A percentile compares a stretch with the other conserved stretches of the same genome.
Evolutionary conservation across 768 basidiomycete species (phyloP).

Genomic region (Cyathus striatus): DNA sequence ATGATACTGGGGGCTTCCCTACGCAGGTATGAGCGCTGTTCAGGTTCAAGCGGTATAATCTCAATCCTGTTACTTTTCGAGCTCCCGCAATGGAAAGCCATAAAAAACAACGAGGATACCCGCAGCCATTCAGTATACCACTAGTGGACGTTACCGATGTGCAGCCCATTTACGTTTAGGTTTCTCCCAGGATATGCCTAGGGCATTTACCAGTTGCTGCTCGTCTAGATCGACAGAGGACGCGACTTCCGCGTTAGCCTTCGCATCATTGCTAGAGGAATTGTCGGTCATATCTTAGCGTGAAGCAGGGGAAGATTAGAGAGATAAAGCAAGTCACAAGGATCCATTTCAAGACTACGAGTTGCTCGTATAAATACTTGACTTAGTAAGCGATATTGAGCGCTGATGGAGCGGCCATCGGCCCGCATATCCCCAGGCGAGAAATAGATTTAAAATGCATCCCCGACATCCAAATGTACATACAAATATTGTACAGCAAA

Average conservation of each 20-base stretch:
- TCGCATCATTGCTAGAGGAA: conserved; percentile 9
- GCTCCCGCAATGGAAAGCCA: conserved; percentile 7
- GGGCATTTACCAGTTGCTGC: conserved; percentile 38
- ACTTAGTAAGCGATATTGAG: not conserved
- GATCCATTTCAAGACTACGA: too few species aligned
- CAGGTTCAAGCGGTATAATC: conserved; percentile 98
- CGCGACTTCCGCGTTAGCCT: conserved; percentile 18
- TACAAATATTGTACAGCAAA: too few species aligned
- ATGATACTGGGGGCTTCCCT: conserved; percentile 87
- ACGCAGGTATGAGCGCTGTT: conserved; percentile 97
- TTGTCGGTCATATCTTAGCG: conserved; percentile 6
- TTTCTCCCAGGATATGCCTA: conserved; percentile 22
- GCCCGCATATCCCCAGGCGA: not conserved
- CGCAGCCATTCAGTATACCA: conserved; percentile 82
- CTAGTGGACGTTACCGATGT: conserved; percentile 77
- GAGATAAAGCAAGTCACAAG: not conserved
- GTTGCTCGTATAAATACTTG: not conserved
- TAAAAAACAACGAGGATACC: conserved; percentile 62
- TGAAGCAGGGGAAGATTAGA: not conserved
- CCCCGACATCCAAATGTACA: too few species aligned
- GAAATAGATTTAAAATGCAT: too few species aligned
- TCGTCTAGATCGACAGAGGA: conserved; percentile 33
- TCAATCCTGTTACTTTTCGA: conserved; percentile 62
- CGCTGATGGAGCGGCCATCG: not conserved
- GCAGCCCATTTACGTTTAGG: conserved; percentile 25